Percentiles rank a stretch among this genome's conserved stretches.
Conservation (phyloP, 2,329 filamentous ascomycete genomes). For the Epicoccum nigrum region DNA sequence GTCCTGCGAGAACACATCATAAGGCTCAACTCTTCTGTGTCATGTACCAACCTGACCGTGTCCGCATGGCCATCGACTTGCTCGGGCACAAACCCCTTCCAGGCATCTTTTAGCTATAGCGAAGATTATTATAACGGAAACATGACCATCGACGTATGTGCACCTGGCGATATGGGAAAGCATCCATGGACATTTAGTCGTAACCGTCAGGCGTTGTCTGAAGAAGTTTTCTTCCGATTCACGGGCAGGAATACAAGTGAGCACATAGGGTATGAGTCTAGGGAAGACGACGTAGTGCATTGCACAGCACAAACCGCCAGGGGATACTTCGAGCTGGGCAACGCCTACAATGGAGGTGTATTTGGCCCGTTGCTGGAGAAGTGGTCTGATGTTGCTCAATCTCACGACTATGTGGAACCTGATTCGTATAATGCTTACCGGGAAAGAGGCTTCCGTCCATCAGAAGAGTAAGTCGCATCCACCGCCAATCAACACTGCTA, state of each 20-base stretch:
- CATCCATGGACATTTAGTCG: constrained; percentile 18
- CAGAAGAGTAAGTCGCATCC: constrained; percentile 6
- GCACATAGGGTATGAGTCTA: not conserved
- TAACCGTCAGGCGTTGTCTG: constrained; percentile 15
- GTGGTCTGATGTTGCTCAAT: constrained; percentile 10
- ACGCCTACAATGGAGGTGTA: constrained; percentile 4
- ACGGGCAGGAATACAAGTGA: too few species aligned
- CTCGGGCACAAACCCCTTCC: constrained; percentile 5
- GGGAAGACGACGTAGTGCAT: not conserved
- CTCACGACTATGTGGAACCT: not conserved
- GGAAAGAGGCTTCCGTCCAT: not conserved
- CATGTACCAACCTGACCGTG: not conserved
- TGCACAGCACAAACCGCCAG: constrained; percentile 19
- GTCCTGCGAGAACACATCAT: constrained; percentile 17
- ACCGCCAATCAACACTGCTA: too few species aligned
- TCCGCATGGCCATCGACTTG: constrained; percentile 6
- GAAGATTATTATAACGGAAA: not conserved
- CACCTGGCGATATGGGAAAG: constrained; percentile 8
- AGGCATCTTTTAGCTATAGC: not conserved
- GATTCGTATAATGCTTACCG: not conserved
- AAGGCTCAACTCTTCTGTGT: constrained; percentile 14
- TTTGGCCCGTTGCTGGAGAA: constrained; percentile 14
- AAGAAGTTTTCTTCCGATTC: constrained; percentile 13
- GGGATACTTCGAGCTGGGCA: constrained; percentile 28
- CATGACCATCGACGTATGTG: constrained; percentile 11